A percentile compares a stretch with the other conserved stretches of the same genome.
Conservation (phyloP, 805 yeast species). For the Lipomyces oligophaga region DNA sequence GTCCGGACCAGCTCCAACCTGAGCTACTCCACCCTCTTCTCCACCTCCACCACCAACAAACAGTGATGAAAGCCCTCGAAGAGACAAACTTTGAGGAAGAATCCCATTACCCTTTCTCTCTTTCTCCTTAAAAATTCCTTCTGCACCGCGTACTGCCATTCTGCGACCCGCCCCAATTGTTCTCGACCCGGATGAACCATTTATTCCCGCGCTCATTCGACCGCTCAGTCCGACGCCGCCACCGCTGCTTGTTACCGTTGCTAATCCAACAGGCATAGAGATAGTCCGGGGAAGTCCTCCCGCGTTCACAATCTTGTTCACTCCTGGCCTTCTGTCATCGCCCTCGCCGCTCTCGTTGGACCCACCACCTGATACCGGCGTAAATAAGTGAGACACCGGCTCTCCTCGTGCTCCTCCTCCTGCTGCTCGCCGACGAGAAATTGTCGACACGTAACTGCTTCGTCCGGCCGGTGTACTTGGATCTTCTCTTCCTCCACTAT, state of each 20-base stretch:
- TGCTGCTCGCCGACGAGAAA: neutral
- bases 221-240: neutral
- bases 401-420: neutral
- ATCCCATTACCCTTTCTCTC: slow-evolving; percentile 15
- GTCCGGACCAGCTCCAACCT: slow-evolving; percentile 5
- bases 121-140: slow-evolving; percentile 32
- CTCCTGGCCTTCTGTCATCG: neutral
- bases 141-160: slow-evolving; percentile 27
- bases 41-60: slow-evolving; percentile 13
- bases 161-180: slow-evolving; percentile 10
- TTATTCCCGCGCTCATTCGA: neutral
- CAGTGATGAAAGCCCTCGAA: slow-evolving; percentile 19
- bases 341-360: neutral
- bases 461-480: neutral
- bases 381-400: slow-evolving; percentile 1
- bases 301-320: too few relatives aligned
- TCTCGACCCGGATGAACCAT: neutral
- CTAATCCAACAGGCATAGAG: slow-evolving; percentile 21
- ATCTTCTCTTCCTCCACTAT: too few relatives aligned
- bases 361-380: neutral
- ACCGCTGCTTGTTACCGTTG: neutral
- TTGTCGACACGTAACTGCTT: slow-evolving; percentile 2
- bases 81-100: slow-evolving; percentile 13
- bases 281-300: slow-evolving; percentile 22
- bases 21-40: slow-evolving; percentile 2